A percentile compares a stretch with the other conserved stretches of the same genome.
Evolutionary conservation across 345 rosid species (phyloP).

Genomic region (Pistacia vera): DNA sequence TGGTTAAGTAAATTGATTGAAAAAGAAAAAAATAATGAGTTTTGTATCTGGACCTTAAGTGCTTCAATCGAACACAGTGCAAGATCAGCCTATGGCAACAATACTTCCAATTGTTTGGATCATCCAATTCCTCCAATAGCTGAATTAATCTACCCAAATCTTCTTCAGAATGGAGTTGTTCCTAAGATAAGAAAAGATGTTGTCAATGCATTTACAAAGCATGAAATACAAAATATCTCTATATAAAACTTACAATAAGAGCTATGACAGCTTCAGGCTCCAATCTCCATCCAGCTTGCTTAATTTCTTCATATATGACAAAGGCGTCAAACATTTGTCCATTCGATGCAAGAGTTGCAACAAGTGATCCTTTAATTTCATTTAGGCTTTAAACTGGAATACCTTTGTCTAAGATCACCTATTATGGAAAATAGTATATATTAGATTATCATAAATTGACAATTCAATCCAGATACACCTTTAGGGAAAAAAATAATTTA

Average conservation of each 20-base stretch:
- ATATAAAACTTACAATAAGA: constrained; percentile 50
- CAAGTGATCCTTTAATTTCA: constrained; percentile 68
- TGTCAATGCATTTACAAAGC: background rate
- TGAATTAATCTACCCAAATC: constrained; percentile 48
- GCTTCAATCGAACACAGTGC: constrained; percentile 52
- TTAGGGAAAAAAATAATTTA: background rate
- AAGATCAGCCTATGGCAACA: constrained; percentile 65
- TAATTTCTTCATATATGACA: constrained; percentile 59
- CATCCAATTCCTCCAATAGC: constrained; percentile 63
- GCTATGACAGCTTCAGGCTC: constrained; percentile 65
- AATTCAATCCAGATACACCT: background rate
- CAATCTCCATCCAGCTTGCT: constrained; percentile 43
- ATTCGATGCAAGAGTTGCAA: constrained; percentile 67
- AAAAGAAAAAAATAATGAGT: constrained; percentile 2
- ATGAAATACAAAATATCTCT: background rate
- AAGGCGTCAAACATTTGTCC: constrained; percentile 73
- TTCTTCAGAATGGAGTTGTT: constrained; percentile 44
- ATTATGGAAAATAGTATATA: constrained; percentile 15
- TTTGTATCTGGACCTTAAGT: constrained; percentile 48
- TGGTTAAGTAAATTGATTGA: constrained; percentile 8
- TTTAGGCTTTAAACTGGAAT: constrained; percentile 42
- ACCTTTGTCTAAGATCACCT: constrained; percentile 59
- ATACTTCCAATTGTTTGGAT: constrained; percentile 50
- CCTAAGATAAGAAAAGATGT: constrained; percentile 39
- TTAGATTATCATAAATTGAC: background rate